These are phyloP conservation scores for Candida sanyaensis DNA, from an alignment of 1,139 yeast species.

Conservation along the genomic window DNA sequence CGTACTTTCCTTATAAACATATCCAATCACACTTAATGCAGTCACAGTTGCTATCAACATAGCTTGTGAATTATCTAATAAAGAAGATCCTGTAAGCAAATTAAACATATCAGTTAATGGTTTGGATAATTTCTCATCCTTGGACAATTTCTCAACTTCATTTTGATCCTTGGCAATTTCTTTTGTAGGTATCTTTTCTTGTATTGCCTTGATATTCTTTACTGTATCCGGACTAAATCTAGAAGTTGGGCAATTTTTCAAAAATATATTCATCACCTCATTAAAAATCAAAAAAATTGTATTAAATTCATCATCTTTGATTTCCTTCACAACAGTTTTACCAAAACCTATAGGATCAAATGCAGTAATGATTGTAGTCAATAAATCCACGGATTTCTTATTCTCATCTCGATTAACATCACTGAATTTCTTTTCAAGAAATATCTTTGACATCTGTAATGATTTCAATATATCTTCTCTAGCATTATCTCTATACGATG, in stretches of 20 bases:
- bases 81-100: conserved; percentile 35
- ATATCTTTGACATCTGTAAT: conserved; percentile 40
- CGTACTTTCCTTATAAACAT: conserved; percentile 26
- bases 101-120: conserved; percentile 38
- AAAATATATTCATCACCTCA: conserved; percentile 24
- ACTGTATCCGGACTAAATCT: conserved; percentile 18
- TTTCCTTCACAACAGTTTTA: not conserved
- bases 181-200: conserved; percentile 47
- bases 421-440: conserved; percentile 21
- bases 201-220: conserved; percentile 24
- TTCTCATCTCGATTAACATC: conserved; percentile 1
- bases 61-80: conserved; percentile 36
- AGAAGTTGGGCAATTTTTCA: conserved; percentile 24
- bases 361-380: conserved; percentile 28
- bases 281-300: not conserved
- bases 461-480: conserved; percentile 35
- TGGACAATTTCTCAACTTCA: conserved; percentile 4
- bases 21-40: conserved; percentile 38
- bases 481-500: conserved; percentile 26
- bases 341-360: conserved; percentile 16
- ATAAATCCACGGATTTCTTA: conserved; percentile 21
- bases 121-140: conserved; percentile 24
- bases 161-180: conserved; percentile 37
- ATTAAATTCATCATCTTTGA: conserved; percentile 1
- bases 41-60: conserved; percentile 45